These are phyloP conservation scores for Xylaria nigripes DNA, from an alignment of 495 filamentous ascomycete species.

Conservation along the genomic window DNA sequence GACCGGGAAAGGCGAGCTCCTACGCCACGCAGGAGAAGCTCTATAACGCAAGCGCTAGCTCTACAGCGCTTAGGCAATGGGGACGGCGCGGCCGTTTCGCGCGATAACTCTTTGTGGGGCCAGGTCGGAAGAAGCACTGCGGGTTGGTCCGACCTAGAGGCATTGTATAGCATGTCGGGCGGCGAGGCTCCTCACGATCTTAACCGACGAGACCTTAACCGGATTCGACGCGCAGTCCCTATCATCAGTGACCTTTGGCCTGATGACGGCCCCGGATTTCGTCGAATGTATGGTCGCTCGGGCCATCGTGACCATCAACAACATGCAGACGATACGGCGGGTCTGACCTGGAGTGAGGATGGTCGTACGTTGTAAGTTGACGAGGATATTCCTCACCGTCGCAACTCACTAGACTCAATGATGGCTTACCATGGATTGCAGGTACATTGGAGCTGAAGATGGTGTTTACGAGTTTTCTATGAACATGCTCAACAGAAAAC, in stretches of 20 bases:
- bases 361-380: slow-evolving; percentile 61
- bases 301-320: slow-evolving; percentile 25
- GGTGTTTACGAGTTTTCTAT: slow-evolving; percentile 68
- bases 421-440: slow-evolving; percentile 26
- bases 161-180: slow-evolving; percentile 24
- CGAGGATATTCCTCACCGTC: background rate
- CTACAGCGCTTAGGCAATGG: slow-evolving; percentile 11
- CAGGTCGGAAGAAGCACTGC: slow-evolving; percentile 10
- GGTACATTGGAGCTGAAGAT: slow-evolving; percentile 64
- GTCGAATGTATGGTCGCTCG: slow-evolving; percentile 15
- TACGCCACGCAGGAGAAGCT: slow-evolving; percentile 17
- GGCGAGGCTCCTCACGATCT: slow-evolving; percentile 12
- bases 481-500: slow-evolving; percentile 56
- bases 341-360: slow-evolving; percentile 61
- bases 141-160: slow-evolving; percentile 29
- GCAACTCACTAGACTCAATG: background rate
- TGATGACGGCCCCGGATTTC: slow-evolving; percentile 15
- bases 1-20: slow-evolving; percentile 20
- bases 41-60: slow-evolving; percentile 19
- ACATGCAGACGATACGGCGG: slow-evolving; percentile 50
- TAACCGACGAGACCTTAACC: slow-evolving; percentile 13
- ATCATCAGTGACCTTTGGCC: slow-evolving; percentile 24
- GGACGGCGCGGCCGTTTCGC: slow-evolving; percentile 7
- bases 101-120: slow-evolving; percentile 14
- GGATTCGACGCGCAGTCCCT: slow-evolving; percentile 19